Evolutionary conservation across 164 flowering plant genomes (phyloP), one percentile per base, ranked within the genome.

Genomic region (Stephania yunnanensis): DNA sequence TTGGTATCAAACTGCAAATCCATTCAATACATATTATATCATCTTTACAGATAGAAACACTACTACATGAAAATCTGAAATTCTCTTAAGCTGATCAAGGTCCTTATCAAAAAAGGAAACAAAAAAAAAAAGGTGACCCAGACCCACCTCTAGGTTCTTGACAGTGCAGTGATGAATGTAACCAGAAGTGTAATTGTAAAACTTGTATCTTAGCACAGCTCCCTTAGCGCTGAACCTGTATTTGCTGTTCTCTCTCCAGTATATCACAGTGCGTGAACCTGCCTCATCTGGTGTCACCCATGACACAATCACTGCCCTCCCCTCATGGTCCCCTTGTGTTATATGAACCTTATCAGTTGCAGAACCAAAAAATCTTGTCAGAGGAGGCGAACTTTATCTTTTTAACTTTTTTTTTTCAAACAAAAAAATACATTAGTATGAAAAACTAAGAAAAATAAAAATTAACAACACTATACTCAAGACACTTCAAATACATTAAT

Each of bases 321-420:
- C 95, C 46, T 44, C 86, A 72, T 70, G 86, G 76, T 91, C 97
- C 61, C 95, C 95, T 88, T 91, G 97, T 58, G 95, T 92, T 52
- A 92, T 90, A 73, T 92, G 93, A 78, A 91, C 93, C 96, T 91
- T 78, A 15, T 25, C 25, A 25, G 25, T 25, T 25, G 25, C 25
- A 0, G 25, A 25, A 25, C 25, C 25, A 25, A 0, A 25, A 25
- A 25, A 25, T 25, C 25, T 25, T 25, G 25, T 25, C 0, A 25
- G 25, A 0, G 0, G 25, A 25, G 25, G 25, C 25, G 25, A 25
- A 25, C 25, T 25, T 25, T 25, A 25, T 0, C 25, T 0, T 25
- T 25, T 25, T 25, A 25, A 25, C 0, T 25, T 25, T 25, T 25
- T 25, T 25, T 25, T 25, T 25, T 0, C 25, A 25, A 25, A 25